These are phyloP conservation scores for Apiospora pterosperma DNA, from an alignment of 2,329 filamentous ascomycete genomes.

Conservation along the genomic window DNA sequence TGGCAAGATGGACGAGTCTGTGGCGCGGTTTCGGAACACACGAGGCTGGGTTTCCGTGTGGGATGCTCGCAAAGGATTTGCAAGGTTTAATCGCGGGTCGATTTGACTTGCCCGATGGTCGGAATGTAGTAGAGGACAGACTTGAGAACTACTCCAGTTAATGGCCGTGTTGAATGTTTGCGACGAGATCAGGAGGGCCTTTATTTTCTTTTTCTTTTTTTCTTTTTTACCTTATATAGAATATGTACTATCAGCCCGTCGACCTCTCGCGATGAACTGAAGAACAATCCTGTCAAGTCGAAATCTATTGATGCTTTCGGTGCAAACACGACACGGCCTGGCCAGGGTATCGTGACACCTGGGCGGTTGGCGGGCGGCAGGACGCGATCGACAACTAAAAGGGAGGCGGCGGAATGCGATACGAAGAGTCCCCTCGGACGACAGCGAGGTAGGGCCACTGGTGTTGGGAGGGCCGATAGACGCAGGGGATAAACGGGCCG, in stretches of 20 bases:
- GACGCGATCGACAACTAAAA: not conserved
- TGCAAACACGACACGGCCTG: not conserved
- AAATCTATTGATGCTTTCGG: not conserved
- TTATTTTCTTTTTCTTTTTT: not conserved
- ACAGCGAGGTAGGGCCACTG: not conserved
- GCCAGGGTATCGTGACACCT: not conserved
- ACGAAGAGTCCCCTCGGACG: not conserved
- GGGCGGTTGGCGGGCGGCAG: not conserved
- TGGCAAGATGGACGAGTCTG: conserved; percentile 9
- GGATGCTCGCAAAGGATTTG: not conserved
- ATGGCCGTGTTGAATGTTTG: not conserved
- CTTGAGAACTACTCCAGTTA: not conserved
- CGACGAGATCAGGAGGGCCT: not conserved
- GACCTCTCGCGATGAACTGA: not conserved
- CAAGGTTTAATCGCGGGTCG: not conserved
- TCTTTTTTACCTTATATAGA: not conserved
- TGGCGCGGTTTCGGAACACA: conserved; percentile 4
- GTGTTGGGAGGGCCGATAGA: not conserved
- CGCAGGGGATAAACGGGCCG: not conserved
- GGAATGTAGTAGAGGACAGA: not conserved
- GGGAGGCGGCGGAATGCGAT: not conserved
- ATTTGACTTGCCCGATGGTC: not conserved
- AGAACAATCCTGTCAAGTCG: not conserved
- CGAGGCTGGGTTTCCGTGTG: not conserved
- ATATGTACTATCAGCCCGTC: not conserved